Conservation (phyloP, 1,139 yeast genomes). For the Protomyces gravidus region DNA sequence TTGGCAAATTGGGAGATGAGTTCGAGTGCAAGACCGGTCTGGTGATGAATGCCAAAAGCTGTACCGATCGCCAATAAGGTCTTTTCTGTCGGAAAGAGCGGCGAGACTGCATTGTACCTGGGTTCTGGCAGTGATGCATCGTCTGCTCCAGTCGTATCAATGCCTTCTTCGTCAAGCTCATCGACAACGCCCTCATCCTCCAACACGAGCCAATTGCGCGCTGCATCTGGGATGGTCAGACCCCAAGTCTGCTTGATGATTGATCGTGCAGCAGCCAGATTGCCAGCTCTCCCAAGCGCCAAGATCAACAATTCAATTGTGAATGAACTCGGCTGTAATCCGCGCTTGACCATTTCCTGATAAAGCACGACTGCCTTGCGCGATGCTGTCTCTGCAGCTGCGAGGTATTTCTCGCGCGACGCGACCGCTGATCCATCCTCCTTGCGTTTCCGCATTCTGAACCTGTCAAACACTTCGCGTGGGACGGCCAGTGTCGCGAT, state of each 20-base stretch:
- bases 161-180: constrained; percentile 17
- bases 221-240: background rate
- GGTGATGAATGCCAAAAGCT: constrained; percentile 12
- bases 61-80: constrained; percentile 5
- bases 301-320: constrained; percentile 16
- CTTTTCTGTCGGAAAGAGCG: constrained; percentile 4
- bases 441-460: background rate
- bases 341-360: constrained; percentile 9
- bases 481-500: constrained; percentile 15
- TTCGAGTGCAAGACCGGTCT: constrained; percentile 5
- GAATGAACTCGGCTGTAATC: constrained; percentile 6
- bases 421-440: background rate
- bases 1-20: background rate
- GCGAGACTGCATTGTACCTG: background rate
- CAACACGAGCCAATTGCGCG: background rate
- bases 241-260: constrained; percentile 17
- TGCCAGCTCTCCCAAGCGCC: constrained; percentile 7
- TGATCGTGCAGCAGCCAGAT: constrained; percentile 4
- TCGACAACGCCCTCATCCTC: constrained; percentile 6
- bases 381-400: constrained; percentile 2
- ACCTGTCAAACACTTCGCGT: constrained; percentile 5
- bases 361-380: constrained; percentile 10
- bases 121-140: background rate
- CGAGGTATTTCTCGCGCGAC: background rate
- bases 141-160: background rate